Base-by-base conservation (phyloP, 2,329 filamentous ascomycete species). In the Sporothrix brasiliensis region DNA sequence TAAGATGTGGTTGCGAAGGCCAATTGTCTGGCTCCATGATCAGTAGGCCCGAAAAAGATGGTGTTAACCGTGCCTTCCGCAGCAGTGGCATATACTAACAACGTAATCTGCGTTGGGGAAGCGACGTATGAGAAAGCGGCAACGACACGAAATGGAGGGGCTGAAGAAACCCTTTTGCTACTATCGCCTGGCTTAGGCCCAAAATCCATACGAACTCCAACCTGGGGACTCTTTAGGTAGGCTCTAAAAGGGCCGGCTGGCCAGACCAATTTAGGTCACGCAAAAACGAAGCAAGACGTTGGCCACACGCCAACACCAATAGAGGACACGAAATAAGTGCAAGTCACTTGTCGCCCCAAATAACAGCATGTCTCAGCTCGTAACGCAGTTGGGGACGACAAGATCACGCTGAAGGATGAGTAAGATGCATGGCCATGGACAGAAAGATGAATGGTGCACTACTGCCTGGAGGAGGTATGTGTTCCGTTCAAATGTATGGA, bases 101-200 rank as follows among this genome's bases (percentile, higher is more conserved):
- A 34, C 6, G 34, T 34, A 34, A 9, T 30, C 56, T 41, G 13
- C 3, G 39, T 39, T 30, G 16, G 2, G 6, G 41, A 21, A 27
- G 39, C 27, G 30, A 54, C 50, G 66, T 68, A 68, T 56, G 50
- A 30, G 50, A 44, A 44, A 54, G 27, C 11, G 44, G 1, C 16
- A 14, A 16, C n/a, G 21, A 56, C 4, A 4, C 41, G 11, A 49
- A 24, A 67, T 68, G n/a, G 66, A 47, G 50, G 67, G 67, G 67
- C 53, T 68, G 24, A 49, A 61, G 13, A 47, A 39, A 52, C 14
- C 13, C 53, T 21, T 52, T 39, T 68, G 34, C 52, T 68, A 68
- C n/a, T 68, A 58, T 68, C 2, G 50, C 52, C 52, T 65, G 61
- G 61, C 16, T 50, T 65, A 49, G 44, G 16, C 47, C 61, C 44